Conservation (phyloP, 2,329 filamentous ascomycete species). For the Bertia moriformis region DNA sequence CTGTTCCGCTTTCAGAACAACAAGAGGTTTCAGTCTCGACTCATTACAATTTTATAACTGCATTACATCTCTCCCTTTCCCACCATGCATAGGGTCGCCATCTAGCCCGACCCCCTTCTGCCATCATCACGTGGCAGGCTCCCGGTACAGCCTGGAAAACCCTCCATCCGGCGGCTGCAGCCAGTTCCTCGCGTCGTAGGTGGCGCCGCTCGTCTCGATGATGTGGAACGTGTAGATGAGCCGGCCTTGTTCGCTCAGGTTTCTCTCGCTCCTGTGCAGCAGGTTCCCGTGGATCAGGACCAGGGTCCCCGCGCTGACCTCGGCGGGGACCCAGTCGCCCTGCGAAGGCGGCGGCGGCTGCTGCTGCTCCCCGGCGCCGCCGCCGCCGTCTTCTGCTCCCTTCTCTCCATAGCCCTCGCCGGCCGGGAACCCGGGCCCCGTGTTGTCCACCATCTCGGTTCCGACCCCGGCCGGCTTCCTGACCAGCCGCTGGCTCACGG, state of each 20-base stretch:
- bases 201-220: conserved; percentile 63
- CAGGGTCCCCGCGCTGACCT: conserved; percentile 80
- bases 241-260: conserved; percentile 68
- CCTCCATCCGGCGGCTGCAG: conserved; percentile 69
- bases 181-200: conserved; percentile 84
- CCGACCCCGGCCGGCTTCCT: conserved; percentile 35
- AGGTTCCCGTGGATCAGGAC: conserved; percentile 93
- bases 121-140: neutral
- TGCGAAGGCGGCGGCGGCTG: no score
- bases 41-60: no score
- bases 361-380: conserved; percentile 24
- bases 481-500: conserved; percentile 63
- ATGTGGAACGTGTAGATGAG: conserved; percentile 98
- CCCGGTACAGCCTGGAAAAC: conserved; percentile 57
- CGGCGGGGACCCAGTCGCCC: conserved; percentile 62
- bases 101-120: neutral
- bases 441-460: conserved; percentile 60
- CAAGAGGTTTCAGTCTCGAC: no score
- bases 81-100: no score
- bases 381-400: conserved; percentile 19
- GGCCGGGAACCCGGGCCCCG: conserved; percentile 46
- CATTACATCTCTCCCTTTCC: no score
- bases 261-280: conserved; percentile 90
- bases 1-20: no score
- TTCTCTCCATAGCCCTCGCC: conserved; percentile 30